Evolutionary conservation across 805 yeast species (phyloP).

Genomic region (Saccharomycopsis amapae): DNA sequence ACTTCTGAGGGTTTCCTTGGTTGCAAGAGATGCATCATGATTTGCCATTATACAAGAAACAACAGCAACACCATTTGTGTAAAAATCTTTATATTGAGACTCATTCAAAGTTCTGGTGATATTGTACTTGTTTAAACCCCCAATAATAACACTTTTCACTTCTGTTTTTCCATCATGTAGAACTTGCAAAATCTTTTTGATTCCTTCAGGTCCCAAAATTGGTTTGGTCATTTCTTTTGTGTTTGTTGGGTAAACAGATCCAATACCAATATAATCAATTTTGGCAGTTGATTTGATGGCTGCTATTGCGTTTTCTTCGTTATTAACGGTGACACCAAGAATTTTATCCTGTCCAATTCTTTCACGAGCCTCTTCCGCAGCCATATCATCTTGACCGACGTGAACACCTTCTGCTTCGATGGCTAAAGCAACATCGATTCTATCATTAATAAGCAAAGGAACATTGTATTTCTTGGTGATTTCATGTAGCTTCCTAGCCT

Average conservation of each 20-base stretch:
- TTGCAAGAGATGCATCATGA: conserved; percentile 43
- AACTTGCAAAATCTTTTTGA: conserved; percentile 43
- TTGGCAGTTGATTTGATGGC: conserved; percentile 16
- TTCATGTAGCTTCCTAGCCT: conserved; percentile 54
- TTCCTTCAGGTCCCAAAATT: conserved; percentile 69
- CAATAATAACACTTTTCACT: conserved; percentile 67
- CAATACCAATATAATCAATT: conserved; percentile 80
- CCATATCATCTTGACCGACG: conserved; percentile 89
- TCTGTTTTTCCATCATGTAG: conserved; percentile 32
- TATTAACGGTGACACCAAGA: conserved; percentile 67
- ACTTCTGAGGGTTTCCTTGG: conserved; percentile 27
- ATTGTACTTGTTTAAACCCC: conserved; percentile 66
- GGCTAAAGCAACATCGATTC: conserved; percentile 85
- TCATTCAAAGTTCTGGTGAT: conserved; percentile 50
- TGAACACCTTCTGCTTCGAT: conserved; percentile 88
- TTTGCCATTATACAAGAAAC: conserved; percentile 81
- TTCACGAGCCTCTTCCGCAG: conserved; percentile 42
- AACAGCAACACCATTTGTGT: conserved; percentile 77
- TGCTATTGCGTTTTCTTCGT: conserved; percentile 30
- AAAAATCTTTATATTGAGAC: conserved; percentile 37
- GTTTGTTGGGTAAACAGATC: conserved; percentile 65
- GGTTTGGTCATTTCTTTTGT: conserved; percentile 55
- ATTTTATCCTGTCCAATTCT: conserved; percentile 69
- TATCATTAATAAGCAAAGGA: conserved; percentile 79
- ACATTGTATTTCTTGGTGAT: conserved; percentile 53